A percentile compares a stretch with the other conserved stretches of the same genome.
Conservation (phyloP, 768 basidiomycete species). For the Mycena pura region DNA sequence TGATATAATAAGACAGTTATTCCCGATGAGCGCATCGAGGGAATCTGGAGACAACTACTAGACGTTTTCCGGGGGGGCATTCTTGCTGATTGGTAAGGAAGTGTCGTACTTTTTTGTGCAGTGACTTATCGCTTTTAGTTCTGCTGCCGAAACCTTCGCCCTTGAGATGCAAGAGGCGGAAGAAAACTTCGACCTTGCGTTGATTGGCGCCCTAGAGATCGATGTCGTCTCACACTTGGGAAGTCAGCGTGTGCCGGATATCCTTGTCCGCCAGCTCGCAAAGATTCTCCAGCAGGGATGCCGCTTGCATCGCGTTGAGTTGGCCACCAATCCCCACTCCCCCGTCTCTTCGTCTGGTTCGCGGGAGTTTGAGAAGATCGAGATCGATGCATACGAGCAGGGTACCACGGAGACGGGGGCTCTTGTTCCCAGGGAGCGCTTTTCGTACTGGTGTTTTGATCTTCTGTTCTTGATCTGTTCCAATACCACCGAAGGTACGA, state of each 20-base stretch:
- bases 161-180: constrained; percentile 75
- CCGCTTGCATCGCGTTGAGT: constrained; percentile 54
- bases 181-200: constrained; percentile 84
- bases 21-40: constrained; percentile 69
- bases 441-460: constrained; percentile 94
- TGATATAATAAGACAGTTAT: constrained; percentile 49
- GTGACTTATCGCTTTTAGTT: constrained; percentile 44
- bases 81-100: constrained; percentile 79
- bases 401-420: constrained; percentile 68
- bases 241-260: constrained; percentile 70
- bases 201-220: constrained; percentile 80
- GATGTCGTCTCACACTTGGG: constrained; percentile 83
- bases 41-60: constrained; percentile 85
- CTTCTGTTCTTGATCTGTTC: constrained; percentile 84
- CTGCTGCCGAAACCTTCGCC: constrained; percentile 60
- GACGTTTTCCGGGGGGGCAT: constrained; percentile 85
- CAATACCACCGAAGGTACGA: constrained; percentile 62
- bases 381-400: constrained; percentile 44
- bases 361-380: constrained; percentile 43
- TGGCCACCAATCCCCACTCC: constrained; percentile 24
- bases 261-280: constrained; percentile 69
- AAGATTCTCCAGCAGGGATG: constrained; percentile 79
- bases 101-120: background rate
- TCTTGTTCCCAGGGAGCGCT: constrained; percentile 77
- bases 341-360: constrained; percentile 20